phyloP scores from a whole-genome alignment of 2,329 filamentous ascomycete genomes.

The Lachnellula cervina region DNA sequence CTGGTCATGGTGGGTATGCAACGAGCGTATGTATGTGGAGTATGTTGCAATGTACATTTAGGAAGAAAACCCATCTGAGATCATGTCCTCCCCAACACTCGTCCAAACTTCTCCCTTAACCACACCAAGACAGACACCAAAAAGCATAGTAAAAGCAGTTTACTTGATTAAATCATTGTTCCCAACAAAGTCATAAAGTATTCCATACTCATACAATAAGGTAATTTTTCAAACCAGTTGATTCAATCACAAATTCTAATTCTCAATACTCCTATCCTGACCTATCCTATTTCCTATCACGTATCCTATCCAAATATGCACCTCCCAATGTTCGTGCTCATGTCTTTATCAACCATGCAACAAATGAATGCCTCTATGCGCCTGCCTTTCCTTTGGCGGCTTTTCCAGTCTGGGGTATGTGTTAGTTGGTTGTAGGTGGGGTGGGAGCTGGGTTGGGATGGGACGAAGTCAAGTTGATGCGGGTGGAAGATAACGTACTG shows the following conservation, averaged over 20 bases:
- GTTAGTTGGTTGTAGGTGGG: not conserved
- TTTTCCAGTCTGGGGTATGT: not conserved
- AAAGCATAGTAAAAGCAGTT: too few relatives aligned
- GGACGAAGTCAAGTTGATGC: not conserved
- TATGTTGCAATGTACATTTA: too few relatives aligned
- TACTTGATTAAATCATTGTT: too few relatives aligned
- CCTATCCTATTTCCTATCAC: not conserved
- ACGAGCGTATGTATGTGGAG: too few relatives aligned
- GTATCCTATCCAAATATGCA: not conserved
- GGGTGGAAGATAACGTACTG: not conserved
- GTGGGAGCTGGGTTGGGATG: too few relatives aligned
- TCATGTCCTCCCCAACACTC: too few relatives aligned
- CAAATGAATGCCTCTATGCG: not conserved
- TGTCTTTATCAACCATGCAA: not conserved
- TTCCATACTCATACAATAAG: too few relatives aligned
- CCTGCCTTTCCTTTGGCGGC: conserved; percentile 6
- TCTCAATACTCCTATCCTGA: conserved; percentile 14
- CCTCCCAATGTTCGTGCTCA: not conserved
- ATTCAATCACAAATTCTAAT: conserved; percentile 9
- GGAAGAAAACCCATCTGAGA: too few relatives aligned
- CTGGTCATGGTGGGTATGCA: too few relatives aligned
- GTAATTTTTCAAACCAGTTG: conserved; percentile 8
- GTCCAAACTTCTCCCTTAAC: too few relatives aligned
- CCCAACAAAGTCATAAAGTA: too few relatives aligned
- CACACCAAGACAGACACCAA: too few relatives aligned